Percentiles rank a stretch among this genome's conserved stretches.
Conservation (phyloP, 306 rosid species). For the Dalbergia cochinchinensis region DNA sequence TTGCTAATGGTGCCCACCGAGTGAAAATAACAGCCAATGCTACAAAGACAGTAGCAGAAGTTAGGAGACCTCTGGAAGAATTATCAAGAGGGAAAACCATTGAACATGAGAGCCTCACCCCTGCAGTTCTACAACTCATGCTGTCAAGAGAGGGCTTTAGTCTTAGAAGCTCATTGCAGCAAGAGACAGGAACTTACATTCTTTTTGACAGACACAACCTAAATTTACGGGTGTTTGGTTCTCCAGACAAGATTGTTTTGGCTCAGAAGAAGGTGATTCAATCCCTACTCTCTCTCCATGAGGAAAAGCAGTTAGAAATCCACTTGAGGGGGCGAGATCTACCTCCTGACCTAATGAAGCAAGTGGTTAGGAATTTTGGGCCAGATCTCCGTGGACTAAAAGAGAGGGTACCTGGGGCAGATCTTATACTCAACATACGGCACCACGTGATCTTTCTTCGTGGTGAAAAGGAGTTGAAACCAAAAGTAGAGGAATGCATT, state of each 20-base stretch:
- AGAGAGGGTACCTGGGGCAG: conserved; percentile 76
- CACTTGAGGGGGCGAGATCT: conserved; percentile 69
- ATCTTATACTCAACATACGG: conserved; percentile 63
- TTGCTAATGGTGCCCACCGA: conserved; percentile 72
- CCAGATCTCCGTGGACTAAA: conserved; percentile 82
- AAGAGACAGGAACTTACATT: conserved; percentile 77
- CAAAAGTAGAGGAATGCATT: conserved; percentile 67
- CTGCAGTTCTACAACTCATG: conserved; percentile 70
- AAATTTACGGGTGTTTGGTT: conserved; percentile 71
- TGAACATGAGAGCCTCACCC: conserved; percentile 66
- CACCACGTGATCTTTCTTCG: conserved; percentile 62
- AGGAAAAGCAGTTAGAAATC: conserved; percentile 73
- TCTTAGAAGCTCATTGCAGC: conserved; percentile 63
- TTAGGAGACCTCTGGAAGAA: conserved; percentile 82
- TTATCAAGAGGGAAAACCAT: conserved; percentile 76
- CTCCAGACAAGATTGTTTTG: conserved; percentile 58
- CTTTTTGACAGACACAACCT: conserved; percentile 70
- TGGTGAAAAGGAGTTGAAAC: conserved; percentile 77
- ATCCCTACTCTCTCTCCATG: conserved; percentile 66
- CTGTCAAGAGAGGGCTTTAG: conserved; percentile 72
- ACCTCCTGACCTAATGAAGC: conserved; percentile 90
- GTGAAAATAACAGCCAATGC: conserved; percentile 89
- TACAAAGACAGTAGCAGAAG: conserved; percentile 80
- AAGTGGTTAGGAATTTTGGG: conserved; percentile 79
- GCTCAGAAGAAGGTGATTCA: conserved; percentile 71